Base-by-base conservation (phyloP, 2,329 filamentous ascomycete genomes). In the Huntiella decipiens region DNA sequence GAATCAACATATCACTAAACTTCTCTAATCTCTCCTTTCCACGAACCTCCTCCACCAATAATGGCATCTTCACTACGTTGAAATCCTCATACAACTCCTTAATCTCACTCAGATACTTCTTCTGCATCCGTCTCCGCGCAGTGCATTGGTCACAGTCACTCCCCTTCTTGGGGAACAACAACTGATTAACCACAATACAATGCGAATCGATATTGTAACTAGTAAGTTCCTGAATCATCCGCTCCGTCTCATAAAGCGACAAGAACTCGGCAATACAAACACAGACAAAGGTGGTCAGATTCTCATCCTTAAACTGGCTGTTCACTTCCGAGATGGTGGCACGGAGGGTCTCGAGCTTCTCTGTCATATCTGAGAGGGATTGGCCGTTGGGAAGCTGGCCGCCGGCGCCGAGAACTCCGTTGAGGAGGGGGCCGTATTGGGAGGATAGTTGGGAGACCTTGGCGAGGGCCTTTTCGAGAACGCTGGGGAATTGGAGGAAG, bases 201-300 rank as follows among this genome's bases (percentile, higher is more conserved):
- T 96, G 91, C 5, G 88, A 94, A 62, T 98, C 91, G 60, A 98
- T 98, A 57, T 80, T 70, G 66, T 94, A 98, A 60, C 74, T 82
- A 41, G 85, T 79, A 51, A 98, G 70, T 67, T 98, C 91, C 70
- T 98, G 91, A 56, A 98, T 96, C 91, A 98, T 96, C 56, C 91
- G 82, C 70, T 98, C 91, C 51, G 91, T 98, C 71, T 98, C 91
- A 67, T 98, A 98, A 44, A 98, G 71, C 34, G 80, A 87, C 56
- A 98, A 64, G 67, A 98, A 98, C 65, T 98, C 91, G 45, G 91
- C 84, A 61, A 98, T 98, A 63, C 91, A 94, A 51, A 98, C 91
- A 61, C 91, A 96, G 45, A 98, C 86, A 58, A 98, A 98, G 0
- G 91, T 98, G 16, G 87, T 95, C 56, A 95, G 74, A 53, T 86